A percentile compares a stretch with the other conserved stretches of the same genome.
Conservation (phyloP, 352 stramenopile genomes). For the Globisporangium polare region DNA sequence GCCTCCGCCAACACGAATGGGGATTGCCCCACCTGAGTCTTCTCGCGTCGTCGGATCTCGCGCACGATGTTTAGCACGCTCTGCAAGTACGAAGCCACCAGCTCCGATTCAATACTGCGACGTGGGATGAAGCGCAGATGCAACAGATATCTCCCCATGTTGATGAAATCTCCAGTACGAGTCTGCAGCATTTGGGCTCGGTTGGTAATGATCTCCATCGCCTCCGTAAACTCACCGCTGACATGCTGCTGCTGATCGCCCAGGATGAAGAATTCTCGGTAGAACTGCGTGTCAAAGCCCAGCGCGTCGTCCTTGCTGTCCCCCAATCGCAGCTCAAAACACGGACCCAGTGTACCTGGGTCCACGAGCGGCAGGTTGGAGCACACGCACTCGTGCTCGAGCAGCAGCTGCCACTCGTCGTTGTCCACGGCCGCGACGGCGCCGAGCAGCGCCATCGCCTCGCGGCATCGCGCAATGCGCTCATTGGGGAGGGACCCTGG, state of each 20-base stretch:
- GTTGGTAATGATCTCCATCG: neutral
- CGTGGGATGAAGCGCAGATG: constrained; percentile 7
- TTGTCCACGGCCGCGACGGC: constrained; percentile 10
- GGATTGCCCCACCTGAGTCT: neutral
- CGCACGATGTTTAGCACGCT: neutral
- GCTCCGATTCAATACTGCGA: neutral
- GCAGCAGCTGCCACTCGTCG: constrained; percentile 5
- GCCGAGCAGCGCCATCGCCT: constrained; percentile 10
- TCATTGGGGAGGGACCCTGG: neutral
- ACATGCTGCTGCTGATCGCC: no score
- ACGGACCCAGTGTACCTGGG: neutral
- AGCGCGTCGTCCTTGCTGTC: constrained; percentile 4
- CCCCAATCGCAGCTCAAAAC: constrained; percentile 9
- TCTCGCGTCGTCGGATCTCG: neutral
- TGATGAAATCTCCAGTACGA: neutral
- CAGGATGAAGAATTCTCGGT: constrained; percentile 5
- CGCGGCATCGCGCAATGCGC: neutral
- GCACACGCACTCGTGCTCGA: constrained; percentile 10
- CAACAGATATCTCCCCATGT: neutral
- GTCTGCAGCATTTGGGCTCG: neutral
- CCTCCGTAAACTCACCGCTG: neutral
- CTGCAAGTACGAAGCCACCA: neutral
- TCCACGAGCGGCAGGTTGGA: constrained; percentile 9
- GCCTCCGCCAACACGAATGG: neutral
- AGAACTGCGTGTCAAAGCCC: constrained; percentile 10